A percentile compares a stretch with the other conserved stretches of the same genome.
Evolutionary conservation across 768 basidiomycete genomes (phyloP).

Genomic region (Dioszegia aurantiaca): DNA sequence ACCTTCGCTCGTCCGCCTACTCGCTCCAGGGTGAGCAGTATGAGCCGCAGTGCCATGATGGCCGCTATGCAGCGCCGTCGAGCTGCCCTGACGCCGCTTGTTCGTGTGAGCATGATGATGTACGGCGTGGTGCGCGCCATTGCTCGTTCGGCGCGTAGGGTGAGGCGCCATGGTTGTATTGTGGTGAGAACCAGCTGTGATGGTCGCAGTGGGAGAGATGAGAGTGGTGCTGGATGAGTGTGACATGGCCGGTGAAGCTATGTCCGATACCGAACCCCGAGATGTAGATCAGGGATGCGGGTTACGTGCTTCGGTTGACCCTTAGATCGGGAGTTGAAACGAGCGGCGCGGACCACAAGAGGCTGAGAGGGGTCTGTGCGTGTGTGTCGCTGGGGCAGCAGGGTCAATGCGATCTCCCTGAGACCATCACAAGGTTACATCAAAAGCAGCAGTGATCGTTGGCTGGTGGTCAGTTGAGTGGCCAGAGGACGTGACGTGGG

Average conservation of each 20-base stretch:
- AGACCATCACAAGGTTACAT: too few species aligned
- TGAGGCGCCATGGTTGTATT: neutral
- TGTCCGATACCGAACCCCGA: too few species aligned
- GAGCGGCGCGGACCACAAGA: too few species aligned
- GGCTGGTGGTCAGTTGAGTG: too few species aligned
- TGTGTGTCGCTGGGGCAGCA: too few species aligned
- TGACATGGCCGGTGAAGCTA: conserved; percentile 23
- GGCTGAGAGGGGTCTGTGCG: too few species aligned
- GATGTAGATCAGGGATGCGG: too few species aligned
- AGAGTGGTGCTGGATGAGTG: conserved; percentile 23
- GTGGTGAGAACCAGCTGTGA: conserved; percentile 9
- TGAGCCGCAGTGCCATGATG: conserved; percentile 12
- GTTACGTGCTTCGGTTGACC: too few species aligned
- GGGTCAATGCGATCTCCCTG: too few species aligned
- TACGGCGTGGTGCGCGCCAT: conserved; percentile 4
- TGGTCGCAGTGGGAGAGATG: conserved; percentile 23
- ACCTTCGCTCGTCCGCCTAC: conserved; percentile 29
- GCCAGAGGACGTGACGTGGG: too few species aligned
- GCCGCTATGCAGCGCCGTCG: conserved; percentile 14
- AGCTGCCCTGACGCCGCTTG: conserved; percentile 7
- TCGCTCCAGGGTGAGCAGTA: conserved; percentile 18
- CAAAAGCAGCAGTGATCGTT: too few species aligned
- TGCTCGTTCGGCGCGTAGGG: conserved; percentile 1
- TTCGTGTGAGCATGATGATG: conserved; percentile 11
- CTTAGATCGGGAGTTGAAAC: too few species aligned